Base-by-base conservation (phyloP, 306 rosid species). In the Corylus avellana region DNA sequence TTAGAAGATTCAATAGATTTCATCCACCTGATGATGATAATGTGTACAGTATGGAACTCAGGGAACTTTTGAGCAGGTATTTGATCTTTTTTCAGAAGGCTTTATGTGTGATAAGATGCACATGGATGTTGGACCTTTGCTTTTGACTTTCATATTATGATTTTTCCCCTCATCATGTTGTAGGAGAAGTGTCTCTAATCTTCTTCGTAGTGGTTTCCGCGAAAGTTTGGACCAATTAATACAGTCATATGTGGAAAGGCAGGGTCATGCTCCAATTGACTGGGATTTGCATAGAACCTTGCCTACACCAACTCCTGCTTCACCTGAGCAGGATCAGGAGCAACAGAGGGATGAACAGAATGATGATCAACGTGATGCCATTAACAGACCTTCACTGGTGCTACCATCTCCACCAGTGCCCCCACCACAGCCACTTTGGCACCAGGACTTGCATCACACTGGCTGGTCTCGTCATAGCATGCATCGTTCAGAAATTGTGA, bases 181-280 rank as follows among this genome's bases (percentile, higher is more conserved):
- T 83, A 96, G 99, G 94, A 87, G 99, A 88, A 96, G 99, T 81
- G 99, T 96, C 80, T 96, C 99, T 32, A 96, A 93, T 85, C 99
- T 96, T 88, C 99, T 96, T 80, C 99, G 94, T 13, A 96, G 99
- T 75, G 98, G 99, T 32, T 96, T 96, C 83, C 99, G 98, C 8
- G 99, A 96, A 91, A 96, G 98, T 88, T 85, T 96, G 82, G 99
- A 96, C 83, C 99, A 96, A 20, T 86, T 96, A 79, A 96, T 96
- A 75, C 98, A 96, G 84, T 96, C 99, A 3, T 96, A 96, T 61
- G 99, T 93, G 47, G 97, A 91, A 85, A 93, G 99, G 92, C 97
- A 89, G 91, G 92, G 97, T 74, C 93, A 84, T 76, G 81, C 99
- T 32, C 99, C 98, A 70, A 88, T 96, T 78, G 98, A 96, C 86